phyloP scores from a whole-genome alignment of 2,329 filamentous ascomycete species.

The Acrocalymma vagum region DNA sequence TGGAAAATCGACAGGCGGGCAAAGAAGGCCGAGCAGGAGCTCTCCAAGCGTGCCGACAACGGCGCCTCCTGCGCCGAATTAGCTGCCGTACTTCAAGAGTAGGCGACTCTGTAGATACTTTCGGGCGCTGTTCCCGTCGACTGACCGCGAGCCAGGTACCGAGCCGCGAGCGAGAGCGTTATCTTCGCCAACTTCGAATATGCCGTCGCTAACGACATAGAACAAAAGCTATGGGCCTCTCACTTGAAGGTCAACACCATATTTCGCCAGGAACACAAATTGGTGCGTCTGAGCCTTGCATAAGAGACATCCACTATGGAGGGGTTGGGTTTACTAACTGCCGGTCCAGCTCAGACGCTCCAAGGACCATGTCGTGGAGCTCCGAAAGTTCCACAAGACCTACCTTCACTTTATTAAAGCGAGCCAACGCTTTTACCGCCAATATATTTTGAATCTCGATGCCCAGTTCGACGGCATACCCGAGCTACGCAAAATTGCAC shows the following conservation, averaged over 20 bases:
- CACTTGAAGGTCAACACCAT: constrained; percentile 81
- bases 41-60: constrained; percentile 59
- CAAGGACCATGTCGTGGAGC: constrained; percentile 66
- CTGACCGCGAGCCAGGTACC: constrained; percentile 62
- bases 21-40: constrained; percentile 58
- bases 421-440: constrained; percentile 87
- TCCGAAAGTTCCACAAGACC: constrained; percentile 80
- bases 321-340: constrained; percentile 11
- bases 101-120: constrained; percentile 15
- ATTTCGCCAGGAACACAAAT: constrained; percentile 70
- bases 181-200: constrained; percentile 77
- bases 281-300: constrained; percentile 23
- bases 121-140: constrained; percentile 6
- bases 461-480: constrained; percentile 64
- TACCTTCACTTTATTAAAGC: constrained; percentile 88
- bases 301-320: too few species aligned
- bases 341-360: constrained; percentile 54
- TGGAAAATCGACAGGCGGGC: constrained; percentile 46
- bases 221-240: constrained; percentile 78
- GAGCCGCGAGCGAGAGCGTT: constrained; percentile 73
- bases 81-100: constrained; percentile 52
- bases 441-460: constrained; percentile 81
- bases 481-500: constrained; percentile 66
- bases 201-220: constrained; percentile 69
- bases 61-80: constrained; percentile 61